Percentiles rank a stretch among this genome's conserved stretches.
phyloP scores from a whole-genome alignment of 129 eudicot species.

The Centella asiatica region DNA sequence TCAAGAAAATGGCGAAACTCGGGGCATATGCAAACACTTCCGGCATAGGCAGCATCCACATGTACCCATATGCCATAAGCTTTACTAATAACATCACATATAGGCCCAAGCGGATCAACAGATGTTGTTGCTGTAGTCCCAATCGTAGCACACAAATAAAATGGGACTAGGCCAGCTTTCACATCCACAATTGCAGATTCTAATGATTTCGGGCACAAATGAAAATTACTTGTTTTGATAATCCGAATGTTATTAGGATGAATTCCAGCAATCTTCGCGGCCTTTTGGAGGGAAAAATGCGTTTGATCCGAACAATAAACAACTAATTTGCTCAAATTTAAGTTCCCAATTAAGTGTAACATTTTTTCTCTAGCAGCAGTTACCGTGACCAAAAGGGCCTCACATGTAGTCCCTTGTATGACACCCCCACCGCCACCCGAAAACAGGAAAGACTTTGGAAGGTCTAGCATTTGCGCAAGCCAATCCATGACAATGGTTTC shows the following conservation, averaged over 20 bases:
- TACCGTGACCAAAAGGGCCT: constrained; percentile 31
- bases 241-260: constrained; percentile 23
- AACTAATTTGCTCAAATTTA: constrained; percentile 6
- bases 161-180: constrained; percentile 7
- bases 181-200: constrained; percentile 5
- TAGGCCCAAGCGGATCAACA: constrained; percentile 12
- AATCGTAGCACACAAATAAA: constrained; percentile 12
- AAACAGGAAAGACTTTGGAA: constrained; percentile 31
- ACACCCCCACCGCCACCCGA: constrained; percentile 35
- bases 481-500: constrained; percentile 39
- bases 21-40: constrained; percentile 3
- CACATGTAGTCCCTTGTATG: constrained; percentile 34
- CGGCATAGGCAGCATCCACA: constrained; percentile 2
- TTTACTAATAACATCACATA: background rate
- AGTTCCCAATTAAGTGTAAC: constrained; percentile 6
- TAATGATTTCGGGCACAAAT: background rate
- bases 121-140: constrained; percentile 23
- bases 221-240: background rate
- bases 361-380: constrained; percentile 24
- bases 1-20: constrained; percentile 10
- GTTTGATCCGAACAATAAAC: constrained; percentile 14
- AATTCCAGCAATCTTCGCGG: constrained; percentile 34
- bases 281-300: constrained; percentile 13
- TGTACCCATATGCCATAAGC: background rate
- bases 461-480: constrained; percentile 23